phyloP scores from a whole-genome alignment of 2,329 filamentous ascomycete species.

The Akanthomyces uredinophilus region DNA sequence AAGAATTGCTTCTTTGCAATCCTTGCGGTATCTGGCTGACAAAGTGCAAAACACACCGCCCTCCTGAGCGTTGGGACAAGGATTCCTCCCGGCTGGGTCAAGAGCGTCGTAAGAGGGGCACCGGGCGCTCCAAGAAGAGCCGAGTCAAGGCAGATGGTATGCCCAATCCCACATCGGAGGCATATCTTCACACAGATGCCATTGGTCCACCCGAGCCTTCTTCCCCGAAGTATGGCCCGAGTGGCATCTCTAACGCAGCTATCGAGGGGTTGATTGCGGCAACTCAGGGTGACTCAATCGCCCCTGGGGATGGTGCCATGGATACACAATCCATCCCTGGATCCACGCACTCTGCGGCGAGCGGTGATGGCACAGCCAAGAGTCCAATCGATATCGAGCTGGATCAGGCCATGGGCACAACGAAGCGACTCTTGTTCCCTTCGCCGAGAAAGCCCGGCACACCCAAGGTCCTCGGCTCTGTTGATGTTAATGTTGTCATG shows the following conservation, averaged over 20 bases:
- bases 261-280: not conserved
- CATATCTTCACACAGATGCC: slow-evolving; percentile 50
- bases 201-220: slow-evolving; percentile 40
- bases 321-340: slow-evolving; percentile 27
- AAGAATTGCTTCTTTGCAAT: slow-evolving; percentile 78
- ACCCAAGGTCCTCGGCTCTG: slow-evolving; percentile 56
- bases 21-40: slow-evolving; percentile 93
- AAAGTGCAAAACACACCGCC: slow-evolving; percentile 81
- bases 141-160: slow-evolving; percentile 44
- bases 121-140: slow-evolving; percentile 41
- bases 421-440: slow-evolving; percentile 69
- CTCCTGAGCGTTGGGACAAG: slow-evolving; percentile 76
- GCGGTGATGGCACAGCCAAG: slow-evolving; percentile 52
- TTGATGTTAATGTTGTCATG: slow-evolving; percentile 48
- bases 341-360: slow-evolving; percentile 51
- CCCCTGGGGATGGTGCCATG: slow-evolving; percentile 17
- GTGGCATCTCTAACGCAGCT: not conserved
- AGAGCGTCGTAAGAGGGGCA: slow-evolving; percentile 45
- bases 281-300: slow-evolving; percentile 16
- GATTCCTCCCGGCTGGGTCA: slow-evolving; percentile 48
- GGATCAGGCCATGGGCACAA: slow-evolving; percentile 46
- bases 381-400: slow-evolving; percentile 53
- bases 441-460: slow-evolving; percentile 64
- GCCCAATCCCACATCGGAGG: slow-evolving; percentile 47
- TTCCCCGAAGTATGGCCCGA: slow-evolving; percentile 24